These are phyloP conservation scores for Geosmithia putterillii DNA, from an alignment of 2,329 filamentous ascomycete genomes.

Conservation along the genomic window DNA sequence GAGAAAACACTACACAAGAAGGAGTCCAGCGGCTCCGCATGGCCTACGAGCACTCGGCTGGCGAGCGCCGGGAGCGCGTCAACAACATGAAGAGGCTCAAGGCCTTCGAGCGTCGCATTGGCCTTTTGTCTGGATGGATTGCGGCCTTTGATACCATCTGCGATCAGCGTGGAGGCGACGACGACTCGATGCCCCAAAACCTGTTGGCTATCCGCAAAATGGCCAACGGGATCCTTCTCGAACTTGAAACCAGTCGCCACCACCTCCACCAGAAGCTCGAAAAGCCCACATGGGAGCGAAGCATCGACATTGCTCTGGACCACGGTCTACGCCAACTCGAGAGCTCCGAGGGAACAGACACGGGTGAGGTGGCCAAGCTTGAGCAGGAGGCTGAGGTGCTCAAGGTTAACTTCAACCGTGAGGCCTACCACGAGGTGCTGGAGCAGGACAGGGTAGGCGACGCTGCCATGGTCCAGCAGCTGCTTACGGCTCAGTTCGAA, in stretches of 20 bases:
- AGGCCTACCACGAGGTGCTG: conserved; percentile 62
- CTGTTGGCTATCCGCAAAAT: conserved; percentile 72
- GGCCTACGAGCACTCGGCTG: conserved; percentile 70
- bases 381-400: conserved; percentile 76
- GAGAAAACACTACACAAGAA: conserved; percentile 62
- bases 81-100: conserved; percentile 71
- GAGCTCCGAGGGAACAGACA: conserved; percentile 35
- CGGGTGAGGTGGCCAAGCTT: conserved; percentile 54
- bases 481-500: conserved; percentile 86
- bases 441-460: conserved; percentile 80
- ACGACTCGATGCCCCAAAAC: conserved; percentile 54
- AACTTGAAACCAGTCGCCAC: conserved; percentile 80
- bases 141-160: conserved; percentile 79
- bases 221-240: conserved; percentile 75
- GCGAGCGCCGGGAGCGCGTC: conserved; percentile 69
- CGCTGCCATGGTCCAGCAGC: conserved; percentile 63
- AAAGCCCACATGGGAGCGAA: conserved; percentile 75
- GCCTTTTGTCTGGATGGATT: conserved; percentile 82
- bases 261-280: conserved; percentile 79
- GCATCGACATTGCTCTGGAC: conserved; percentile 76
- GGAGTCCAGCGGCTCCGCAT: conserved; percentile 67
- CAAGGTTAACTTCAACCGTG: conserved; percentile 70
- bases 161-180: conserved; percentile 46
- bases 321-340: conserved; percentile 73
- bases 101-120: conserved; percentile 73